Evolutionary conservation across 495 filamentous ascomycete species (phyloP), one percentile per base, ranked within the genome.

Genomic region (Daldinia bambusicola): DNA sequence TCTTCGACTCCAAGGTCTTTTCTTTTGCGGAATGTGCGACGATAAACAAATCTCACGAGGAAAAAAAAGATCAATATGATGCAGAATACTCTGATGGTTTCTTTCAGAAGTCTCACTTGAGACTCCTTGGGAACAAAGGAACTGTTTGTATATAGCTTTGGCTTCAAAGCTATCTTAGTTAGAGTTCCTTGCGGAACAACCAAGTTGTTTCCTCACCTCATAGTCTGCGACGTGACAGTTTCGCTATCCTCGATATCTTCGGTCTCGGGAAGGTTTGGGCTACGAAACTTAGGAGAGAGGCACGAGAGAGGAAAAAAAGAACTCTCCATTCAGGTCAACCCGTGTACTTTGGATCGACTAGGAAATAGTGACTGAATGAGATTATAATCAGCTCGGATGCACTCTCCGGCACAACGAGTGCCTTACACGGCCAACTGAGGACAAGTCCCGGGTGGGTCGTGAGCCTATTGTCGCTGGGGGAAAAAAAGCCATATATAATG

Each of bases 331-430:
- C 1, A 55, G 12, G 10, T 22, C 4, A 31, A 31, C 50, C 8
- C 12, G 18, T 30, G 50, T 10, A 32, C 13, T 31, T 45, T n/a
- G 61, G 55, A 36, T 55, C 13, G n/a, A 37, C 30, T 34, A 36
- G 48, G 50, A 55, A 51, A 22, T 38, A 60, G 56, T 50, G 48
- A 70, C 12, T 48, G 22, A 65, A 70, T 32, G 55, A 65, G 37
- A 56, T 8, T 20, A 65, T 60, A 50, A 50, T 50, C 12, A 55
- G 38, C 43, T 16, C 8, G 55, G 45, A 16, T 10, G 30, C 14
- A 13, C 37, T 30, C 32, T 48, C 18, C 32, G 30, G 1, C 2
- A 34, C 43, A 34, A n/a, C n/a, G 18, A 36, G 32, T 51, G 16
- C 13, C n/a, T 4, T 18, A 38, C n/a, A 40, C 5, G 2, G 30